These are phyloP conservation scores for Zasmidium citrigriseum DNA, from an alignment of 2,329 filamentous ascomycete genomes.

Conservation along the genomic window DNA sequence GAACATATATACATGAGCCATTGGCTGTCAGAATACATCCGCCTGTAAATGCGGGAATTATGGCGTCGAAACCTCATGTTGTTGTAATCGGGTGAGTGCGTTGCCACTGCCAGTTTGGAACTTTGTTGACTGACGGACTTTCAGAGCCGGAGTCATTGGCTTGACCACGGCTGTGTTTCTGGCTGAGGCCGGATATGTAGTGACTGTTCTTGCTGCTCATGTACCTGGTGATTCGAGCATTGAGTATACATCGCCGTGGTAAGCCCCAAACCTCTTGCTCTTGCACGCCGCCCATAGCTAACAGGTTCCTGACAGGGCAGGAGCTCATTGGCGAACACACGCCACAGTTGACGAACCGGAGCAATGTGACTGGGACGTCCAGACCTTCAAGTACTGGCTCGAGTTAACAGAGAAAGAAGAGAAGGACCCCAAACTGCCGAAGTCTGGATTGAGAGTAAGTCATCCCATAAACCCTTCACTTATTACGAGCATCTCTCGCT, in stretches of 20 bases:
- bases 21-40: not conserved
- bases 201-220: constrained; percentile 47
- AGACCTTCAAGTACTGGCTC: constrained; percentile 47
- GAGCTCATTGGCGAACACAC: constrained; percentile 51
- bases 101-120: not conserved
- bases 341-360: constrained; percentile 36
- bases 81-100: constrained; percentile 23
- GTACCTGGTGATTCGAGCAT: constrained; percentile 44
- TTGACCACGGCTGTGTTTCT: constrained; percentile 49
- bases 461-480: not conserved
- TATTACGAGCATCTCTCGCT: not conserved
- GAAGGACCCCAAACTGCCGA: constrained; percentile 22
- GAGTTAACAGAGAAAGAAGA: constrained; percentile 33
- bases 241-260: constrained; percentile 50
- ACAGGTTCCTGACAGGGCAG: constrained; percentile 41
- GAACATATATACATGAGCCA: too few relatives aligned
- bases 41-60: constrained; percentile 5
- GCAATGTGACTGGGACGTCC: constrained; percentile 44
- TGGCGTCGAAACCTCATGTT: constrained; percentile 15
- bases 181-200: constrained; percentile 41
- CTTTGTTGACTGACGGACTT: constrained; percentile 4
- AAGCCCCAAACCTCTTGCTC: constrained; percentile 8
- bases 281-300: not conserved
- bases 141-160: constrained; percentile 50
- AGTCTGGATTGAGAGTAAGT: constrained; percentile 29